A percentile compares a stretch with the other conserved stretches of the same genome.
Conservation (phyloP, 1,139 yeast genomes). For the Geotrichum candidum region DNA sequence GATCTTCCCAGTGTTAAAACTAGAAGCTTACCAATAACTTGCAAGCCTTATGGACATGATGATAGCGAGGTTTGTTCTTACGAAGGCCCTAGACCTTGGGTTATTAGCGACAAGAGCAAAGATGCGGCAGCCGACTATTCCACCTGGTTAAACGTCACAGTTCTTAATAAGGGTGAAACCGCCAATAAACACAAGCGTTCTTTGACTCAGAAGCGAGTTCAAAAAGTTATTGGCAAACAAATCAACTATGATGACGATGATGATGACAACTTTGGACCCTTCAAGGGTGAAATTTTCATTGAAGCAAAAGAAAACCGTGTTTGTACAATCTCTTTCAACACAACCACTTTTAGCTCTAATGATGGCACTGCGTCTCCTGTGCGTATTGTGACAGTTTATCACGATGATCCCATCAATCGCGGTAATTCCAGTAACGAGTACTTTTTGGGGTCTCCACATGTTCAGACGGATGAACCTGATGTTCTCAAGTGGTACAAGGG, state of each 20-base stretch:
- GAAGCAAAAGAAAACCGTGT: constrained; percentile 56
- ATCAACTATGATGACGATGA: constrained; percentile 20
- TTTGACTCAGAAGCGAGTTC: background rate
- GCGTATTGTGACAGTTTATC: constrained; percentile 50
- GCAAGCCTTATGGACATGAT: constrained; percentile 30
- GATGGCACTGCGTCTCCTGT: constrained; percentile 48
- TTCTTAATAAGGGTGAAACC: constrained; percentile 39
- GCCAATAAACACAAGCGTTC: constrained; percentile 32
- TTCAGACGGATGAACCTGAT: constrained; percentile 15
- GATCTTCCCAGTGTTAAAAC: constrained; percentile 62
- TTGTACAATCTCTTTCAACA: constrained; percentile 55
- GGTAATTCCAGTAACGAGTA: constrained; percentile 11
- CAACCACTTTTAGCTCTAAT: constrained; percentile 37
- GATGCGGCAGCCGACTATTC: constrained; percentile 32
- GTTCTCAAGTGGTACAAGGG: constrained; percentile 39
- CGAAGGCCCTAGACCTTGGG: constrained; percentile 49
- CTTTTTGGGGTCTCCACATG: constrained; percentile 5
- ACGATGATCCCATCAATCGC: constrained; percentile 26
- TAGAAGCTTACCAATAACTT: constrained; percentile 32
- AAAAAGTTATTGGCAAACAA: constrained; percentile 24
- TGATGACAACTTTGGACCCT: constrained; percentile 47
- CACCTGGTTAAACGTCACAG: constrained; percentile 46
- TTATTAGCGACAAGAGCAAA: constrained; percentile 39
- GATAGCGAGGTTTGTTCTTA: constrained; percentile 55
- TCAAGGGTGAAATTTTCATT: constrained; percentile 56